Evolutionary conservation across 305 asterid genomes (phyloP).

Genomic region (Euphrasia arctica): DNA sequence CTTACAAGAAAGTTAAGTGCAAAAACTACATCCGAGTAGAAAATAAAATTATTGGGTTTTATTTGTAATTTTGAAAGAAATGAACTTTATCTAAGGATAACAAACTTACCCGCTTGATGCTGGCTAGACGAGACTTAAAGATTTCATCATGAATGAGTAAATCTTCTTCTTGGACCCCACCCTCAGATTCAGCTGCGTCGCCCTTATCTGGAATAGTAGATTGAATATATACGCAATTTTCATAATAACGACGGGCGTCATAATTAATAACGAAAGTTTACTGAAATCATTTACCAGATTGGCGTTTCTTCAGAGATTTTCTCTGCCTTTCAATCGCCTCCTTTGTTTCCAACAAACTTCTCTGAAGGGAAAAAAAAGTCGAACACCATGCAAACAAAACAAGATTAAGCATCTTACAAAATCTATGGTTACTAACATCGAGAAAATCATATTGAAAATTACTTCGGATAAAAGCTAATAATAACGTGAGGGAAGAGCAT

Average conservation of each 20-base stretch:
- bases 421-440: constrained; percentile 13
- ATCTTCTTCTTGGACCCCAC: constrained; percentile 73
- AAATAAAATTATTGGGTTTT: neutral
- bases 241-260: neutral
- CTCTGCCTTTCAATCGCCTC: constrained; percentile 96
- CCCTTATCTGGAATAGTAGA: constrained; percentile 61
- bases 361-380: constrained; percentile 37
- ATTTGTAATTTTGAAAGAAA: too few relatives aligned
- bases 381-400: neutral
- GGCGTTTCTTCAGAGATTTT: constrained; percentile 83
- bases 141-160: constrained; percentile 81
- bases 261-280: neutral
- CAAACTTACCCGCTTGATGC: constrained; percentile 81
- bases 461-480: constrained; percentile 14
- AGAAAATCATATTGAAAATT: neutral
- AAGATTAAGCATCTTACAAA: constrained; percentile 17
- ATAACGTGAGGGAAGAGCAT: constrained; percentile 31
- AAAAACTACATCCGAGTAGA: neutral
- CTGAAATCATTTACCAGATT: constrained; percentile 48
- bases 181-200: constrained; percentile 69
- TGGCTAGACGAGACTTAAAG: constrained; percentile 81
- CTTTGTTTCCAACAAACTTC: constrained; percentile 75
- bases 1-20: constrained; percentile 3
- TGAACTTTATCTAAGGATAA: neutral
- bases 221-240: neutral